These are phyloP conservation scores for Triticum timopheevii DNA, from an alignment of 176 grass and related monocot genomes.

Conservation along the genomic window DNA sequence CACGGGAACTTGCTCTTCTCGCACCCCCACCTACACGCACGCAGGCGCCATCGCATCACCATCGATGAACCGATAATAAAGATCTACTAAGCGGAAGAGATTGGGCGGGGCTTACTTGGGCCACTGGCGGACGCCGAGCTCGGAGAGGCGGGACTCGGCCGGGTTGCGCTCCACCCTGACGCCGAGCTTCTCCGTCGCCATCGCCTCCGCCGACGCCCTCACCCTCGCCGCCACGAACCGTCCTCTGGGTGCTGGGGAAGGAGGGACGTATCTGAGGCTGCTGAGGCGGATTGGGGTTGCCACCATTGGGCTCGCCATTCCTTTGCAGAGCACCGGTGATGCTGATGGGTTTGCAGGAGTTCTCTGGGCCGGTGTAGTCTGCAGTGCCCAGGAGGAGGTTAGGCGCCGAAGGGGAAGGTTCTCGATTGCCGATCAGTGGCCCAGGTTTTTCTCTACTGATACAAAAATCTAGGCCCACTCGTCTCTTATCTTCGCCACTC, in stretches of 20 bases:
- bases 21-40: constrained; percentile 70
- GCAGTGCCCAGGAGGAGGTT: neutral
- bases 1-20: constrained; percentile 84
- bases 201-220: constrained; percentile 54
- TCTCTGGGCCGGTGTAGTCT: neutral
- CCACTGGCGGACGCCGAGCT: constrained; percentile 82
- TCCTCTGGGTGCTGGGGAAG: neutral
- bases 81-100: neutral
- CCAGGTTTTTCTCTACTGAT: neutral
- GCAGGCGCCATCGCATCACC: neutral
- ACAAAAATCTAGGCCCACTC: constrained; percentile 28
- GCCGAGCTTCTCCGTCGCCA: constrained; percentile 90
- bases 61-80: neutral
- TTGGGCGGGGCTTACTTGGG: constrained; percentile 44
- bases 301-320: constrained; percentile 59
- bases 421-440: constrained; percentile 17
- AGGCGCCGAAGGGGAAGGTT: neutral
- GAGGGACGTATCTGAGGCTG: constrained; percentile 12
- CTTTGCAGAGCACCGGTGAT: neutral
- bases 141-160: constrained; percentile 71
- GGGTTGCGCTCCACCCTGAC: constrained; percentile 81
- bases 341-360: neutral
- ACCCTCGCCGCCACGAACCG: constrained; percentile 41
- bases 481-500: constrained; percentile 36
- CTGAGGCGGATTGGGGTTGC: constrained; percentile 28